Evolutionary conservation across 2,329 filamentous ascomycete species (phyloP), one percentile per base, ranked within the genome.

Genomic region (Sporothrix euskadiensis): DNA sequence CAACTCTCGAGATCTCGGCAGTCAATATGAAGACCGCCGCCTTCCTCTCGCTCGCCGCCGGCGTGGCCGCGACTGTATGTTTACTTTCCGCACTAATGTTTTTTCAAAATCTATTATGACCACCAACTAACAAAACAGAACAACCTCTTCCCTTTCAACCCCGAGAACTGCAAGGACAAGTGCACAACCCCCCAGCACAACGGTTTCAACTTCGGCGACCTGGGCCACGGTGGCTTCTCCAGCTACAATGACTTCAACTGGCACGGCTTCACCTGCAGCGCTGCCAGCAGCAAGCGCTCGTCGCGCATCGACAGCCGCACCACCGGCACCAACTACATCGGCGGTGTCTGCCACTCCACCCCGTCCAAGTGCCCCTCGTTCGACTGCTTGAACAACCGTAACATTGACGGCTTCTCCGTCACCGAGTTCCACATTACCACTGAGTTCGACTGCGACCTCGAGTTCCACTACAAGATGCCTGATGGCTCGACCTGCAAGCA

Each of bases 391-490:
- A 80, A 80, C 69, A 78, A 83, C 74, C 81, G 82, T 73, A 81
- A 83, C 63, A 80, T 83, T 52, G 81, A 86, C 77, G 84, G 87
- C 76, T 96, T 97, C 86, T 96, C 94, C 49, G 89, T 97, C 79
- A 88, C 85, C 76, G 86, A 89, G 78, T 88, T 97, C 81, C 86
- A 95, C 76, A 84, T 98, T 77, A 89, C 89, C 63, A 87, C 90
- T 76, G 90, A 93, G 79, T 90, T 91, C 79, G 91, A 95, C 82
- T 90, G 89, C 77, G 90, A 94, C 76, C 84, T 98, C 71, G 90
- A 95, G 82, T 94, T 97, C 85, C 88, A 93, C 85, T 98, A 95
- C 83, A 87, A 86, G 79, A 97, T 98, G 94, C 87, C 89, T 1
- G 93, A 95, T 81, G 92, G 92, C 78, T 90, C 89, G 16, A 88